Evolutionary conservation across 2,329 filamentous ascomycete genomes (phyloP).

Genomic region (Corynespora cassiicola): DNA sequence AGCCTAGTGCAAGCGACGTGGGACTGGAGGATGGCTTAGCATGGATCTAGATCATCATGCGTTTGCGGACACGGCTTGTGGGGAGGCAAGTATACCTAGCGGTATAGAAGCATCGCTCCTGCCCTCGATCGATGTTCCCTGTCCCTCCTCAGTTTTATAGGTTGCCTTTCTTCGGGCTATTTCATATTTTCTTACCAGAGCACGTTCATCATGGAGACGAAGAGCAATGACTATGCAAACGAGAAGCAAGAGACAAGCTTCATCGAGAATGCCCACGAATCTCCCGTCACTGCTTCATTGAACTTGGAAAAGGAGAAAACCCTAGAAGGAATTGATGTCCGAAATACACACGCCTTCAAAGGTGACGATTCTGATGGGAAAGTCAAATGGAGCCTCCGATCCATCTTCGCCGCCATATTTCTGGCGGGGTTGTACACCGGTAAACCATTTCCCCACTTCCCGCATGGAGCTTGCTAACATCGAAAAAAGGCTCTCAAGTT

Average conservation of each 20-base stretch:
- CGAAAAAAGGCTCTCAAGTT: conserved; percentile 36
- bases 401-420: conserved; percentile 44
- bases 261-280: conserved; percentile 28
- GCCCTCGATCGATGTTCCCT: no score
- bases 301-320: conserved; percentile 31
- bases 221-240: conserved; percentile 16
- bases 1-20: no score
- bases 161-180: no score
- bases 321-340: conserved; percentile 39
- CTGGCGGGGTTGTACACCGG: conserved; percentile 47
- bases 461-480: conserved; percentile 3
- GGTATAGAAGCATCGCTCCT: no score
- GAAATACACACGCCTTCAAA: conserved; percentile 44
- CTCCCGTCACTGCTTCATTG: conserved; percentile 25
- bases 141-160: no score
- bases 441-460: conserved; percentile 8
- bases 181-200: no score
- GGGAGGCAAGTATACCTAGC: background rate
- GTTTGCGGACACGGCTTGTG: background rate
- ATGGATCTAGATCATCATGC: conserved; percentile 9
- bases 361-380: conserved; percentile 50
- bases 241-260: conserved; percentile 31
- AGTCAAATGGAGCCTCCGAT: conserved; percentile 41
- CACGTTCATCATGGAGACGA: conserved; percentile 20
- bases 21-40: no score